A percentile compares a stretch with the other conserved stretches of the same genome.
These are phyloP conservation scores for Quercus mongolica DNA, from an alignment of 306 rosid species.

Conservation along the genomic window DNA sequence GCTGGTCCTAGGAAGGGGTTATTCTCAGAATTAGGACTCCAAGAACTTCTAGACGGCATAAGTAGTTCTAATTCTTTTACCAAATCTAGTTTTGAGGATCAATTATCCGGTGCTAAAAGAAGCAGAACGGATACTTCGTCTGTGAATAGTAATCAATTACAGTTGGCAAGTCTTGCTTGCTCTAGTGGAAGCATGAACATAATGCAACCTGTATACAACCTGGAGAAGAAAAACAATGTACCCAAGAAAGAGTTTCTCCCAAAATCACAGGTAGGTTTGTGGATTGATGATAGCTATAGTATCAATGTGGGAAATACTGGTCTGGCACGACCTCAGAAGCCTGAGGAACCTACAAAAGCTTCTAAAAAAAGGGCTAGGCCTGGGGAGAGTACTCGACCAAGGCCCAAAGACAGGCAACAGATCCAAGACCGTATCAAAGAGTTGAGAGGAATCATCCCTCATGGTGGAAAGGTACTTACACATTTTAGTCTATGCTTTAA, in stretches of 20 bases:
- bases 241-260: conserved; percentile 46
- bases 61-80: conserved; percentile 32
- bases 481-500: conserved; percentile 9
- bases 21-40: conserved; percentile 64
- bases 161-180: conserved; percentile 23
- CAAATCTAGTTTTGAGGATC: conserved; percentile 38
- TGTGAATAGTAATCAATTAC: conserved; percentile 30
- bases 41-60: conserved; percentile 55
- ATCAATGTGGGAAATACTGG: conserved; percentile 32
- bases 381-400: conserved; percentile 70
- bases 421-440: conserved; percentile 90
- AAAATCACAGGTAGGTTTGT: conserved; percentile 48
- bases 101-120: conserved; percentile 36
- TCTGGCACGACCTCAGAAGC: conserved; percentile 33
- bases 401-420: conserved; percentile 97
- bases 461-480: conserved; percentile 65
- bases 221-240: conserved; percentile 22
- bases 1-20: conserved; percentile 46
- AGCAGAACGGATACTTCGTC: conserved; percentile 35
- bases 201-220: conserved; percentile 26
- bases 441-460: conserved; percentile 80
- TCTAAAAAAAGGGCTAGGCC: conserved; percentile 70
- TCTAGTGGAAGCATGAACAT: conserved; percentile 26
- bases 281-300: conserved; percentile 62
- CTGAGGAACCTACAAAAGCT: conserved; percentile 49